These are phyloP conservation scores for Alloteropsis semialata DNA, from an alignment of 176 grass and related monocot genomes.

Conservation along the genomic window DNA sequence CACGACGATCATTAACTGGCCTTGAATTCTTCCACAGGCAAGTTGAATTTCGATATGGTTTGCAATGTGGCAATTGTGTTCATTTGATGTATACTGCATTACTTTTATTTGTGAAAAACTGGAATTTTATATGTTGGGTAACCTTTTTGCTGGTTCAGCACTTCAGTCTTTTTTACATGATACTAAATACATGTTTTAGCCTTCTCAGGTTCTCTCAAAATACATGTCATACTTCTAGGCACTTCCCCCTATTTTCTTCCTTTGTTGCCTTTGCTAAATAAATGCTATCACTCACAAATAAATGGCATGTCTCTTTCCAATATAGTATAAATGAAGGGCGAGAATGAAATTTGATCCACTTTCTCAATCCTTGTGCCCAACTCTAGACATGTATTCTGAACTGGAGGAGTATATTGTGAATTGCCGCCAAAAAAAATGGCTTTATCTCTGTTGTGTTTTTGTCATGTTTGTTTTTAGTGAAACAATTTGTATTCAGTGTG, in stretches of 20 bases:
- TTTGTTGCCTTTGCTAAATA: neutral
- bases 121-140: neutral
- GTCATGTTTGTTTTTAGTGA: neutral
- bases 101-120: conserved; percentile 15
- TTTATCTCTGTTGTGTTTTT: neutral
- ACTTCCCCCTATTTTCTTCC: neutral
- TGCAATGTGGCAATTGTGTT: neutral
- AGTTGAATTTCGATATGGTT: conserved; percentile 39
- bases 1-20: conserved; percentile 78
- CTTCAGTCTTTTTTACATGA: conserved; percentile 11
- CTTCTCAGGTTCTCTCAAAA: neutral
- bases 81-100: neutral
- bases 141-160: conserved; percentile 4
- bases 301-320: neutral
- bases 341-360: neutral
- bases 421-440: neutral
- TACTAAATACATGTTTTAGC: neutral
- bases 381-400: neutral
- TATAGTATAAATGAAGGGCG: neutral
- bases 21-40: conserved; percentile 98
- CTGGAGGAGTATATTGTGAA: neutral
- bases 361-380: neutral
- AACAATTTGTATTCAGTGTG: neutral
- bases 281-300: neutral
- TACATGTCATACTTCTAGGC: neutral